phyloP scores from a whole-genome alignment of 371 early-diverging fungal species.

The Nosema muscidifuracis region DNA sequence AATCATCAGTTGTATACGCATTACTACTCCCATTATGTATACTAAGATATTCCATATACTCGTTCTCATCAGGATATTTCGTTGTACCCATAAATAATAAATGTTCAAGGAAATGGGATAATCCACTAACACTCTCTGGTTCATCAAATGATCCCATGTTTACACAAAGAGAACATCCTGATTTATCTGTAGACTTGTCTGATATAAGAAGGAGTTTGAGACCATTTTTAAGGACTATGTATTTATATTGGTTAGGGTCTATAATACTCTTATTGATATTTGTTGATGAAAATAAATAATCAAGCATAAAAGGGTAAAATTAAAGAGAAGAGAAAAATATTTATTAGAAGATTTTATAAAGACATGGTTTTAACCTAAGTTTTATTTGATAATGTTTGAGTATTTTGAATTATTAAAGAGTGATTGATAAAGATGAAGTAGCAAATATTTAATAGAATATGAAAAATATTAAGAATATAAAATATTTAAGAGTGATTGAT shows the following conservation, averaged over 20 bases:
- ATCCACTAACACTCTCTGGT: conserved; percentile 70
- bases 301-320: too few relatives aligned
- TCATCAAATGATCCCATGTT: conserved; percentile 74
- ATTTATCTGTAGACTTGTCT: conserved; percentile 43
- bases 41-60: conserved; percentile 68
- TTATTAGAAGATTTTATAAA: too few relatives aligned
- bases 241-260: conserved; percentile 53
- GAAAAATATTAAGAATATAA: too few relatives aligned
- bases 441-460: too few relatives aligned
- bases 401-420: too few relatives aligned
- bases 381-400: too few relatives aligned
- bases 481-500: too few relatives aligned
- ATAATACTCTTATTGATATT: conserved; percentile 25
- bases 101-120: conserved; percentile 97
- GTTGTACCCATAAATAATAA: conserved; percentile 75
- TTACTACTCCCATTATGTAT: conserved; percentile 82
- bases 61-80: conserved; percentile 54
- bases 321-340: too few relatives aligned
- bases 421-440: too few relatives aligned
- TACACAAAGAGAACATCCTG: conserved; percentile 64
- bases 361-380: too few relatives aligned
- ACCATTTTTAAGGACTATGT: conserved; percentile 49
- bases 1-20: conserved; percentile 78
- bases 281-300: neutral
- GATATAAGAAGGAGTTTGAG: conserved; percentile 44